Conservation (phyloP, 768 basidiomycete genomes). For the Fibroporia radiculosa region DNA sequence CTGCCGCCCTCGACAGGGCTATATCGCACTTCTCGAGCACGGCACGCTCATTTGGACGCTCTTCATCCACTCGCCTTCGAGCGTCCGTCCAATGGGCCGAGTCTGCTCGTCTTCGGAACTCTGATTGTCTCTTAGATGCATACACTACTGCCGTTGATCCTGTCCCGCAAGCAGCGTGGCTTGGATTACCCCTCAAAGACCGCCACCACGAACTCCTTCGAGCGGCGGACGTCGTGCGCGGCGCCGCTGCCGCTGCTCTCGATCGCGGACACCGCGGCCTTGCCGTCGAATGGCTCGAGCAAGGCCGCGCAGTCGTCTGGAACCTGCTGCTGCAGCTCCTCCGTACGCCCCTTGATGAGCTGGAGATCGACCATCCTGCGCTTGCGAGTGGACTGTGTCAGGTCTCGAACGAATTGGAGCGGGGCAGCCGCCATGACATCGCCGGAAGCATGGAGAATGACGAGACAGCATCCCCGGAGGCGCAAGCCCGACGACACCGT, state of each 20-base stretch:
- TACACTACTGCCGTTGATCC: background rate
- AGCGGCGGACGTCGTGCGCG: background rate
- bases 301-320: slow-evolving; percentile 20
- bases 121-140: background rate
- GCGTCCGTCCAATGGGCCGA: no score
- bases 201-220: background rate
- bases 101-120: no score
- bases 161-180: background rate
- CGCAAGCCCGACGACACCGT: slow-evolving; percentile 3
- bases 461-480: background rate
- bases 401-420: background rate
- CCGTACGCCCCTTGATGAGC: slow-evolving; percentile 11
- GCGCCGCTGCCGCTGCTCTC: background rate
- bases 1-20: no score
- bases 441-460: background rate
- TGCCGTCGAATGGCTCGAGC: slow-evolving; percentile 21
- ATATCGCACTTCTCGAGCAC: no score
- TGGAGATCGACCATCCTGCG: background rate
- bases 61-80: no score
- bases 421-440: background rate
- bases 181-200: background rate
- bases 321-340: slow-evolving; percentile 11
- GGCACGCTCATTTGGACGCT: no score
- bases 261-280: background rate
- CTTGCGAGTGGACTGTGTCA: background rate